These are phyloP conservation scores for Candolleomyces aberdarensis DNA, from an alignment of 768 basidiomycete genomes.

Conservation along the genomic window DNA sequence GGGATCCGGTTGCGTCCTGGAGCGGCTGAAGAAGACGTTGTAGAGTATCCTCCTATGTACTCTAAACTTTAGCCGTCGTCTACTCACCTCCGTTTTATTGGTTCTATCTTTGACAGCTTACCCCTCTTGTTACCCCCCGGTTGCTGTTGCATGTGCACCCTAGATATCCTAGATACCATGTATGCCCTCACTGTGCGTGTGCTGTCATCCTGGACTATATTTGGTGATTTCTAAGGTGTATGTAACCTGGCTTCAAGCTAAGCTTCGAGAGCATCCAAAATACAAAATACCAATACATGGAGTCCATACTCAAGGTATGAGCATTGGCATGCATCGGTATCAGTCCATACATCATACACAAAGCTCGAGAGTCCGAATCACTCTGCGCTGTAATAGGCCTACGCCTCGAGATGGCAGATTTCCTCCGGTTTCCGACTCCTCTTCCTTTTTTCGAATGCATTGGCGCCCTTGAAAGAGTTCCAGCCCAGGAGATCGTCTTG, in stretches of 20 bases:
- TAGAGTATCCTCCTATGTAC: neutral
- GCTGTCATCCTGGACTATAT: too few relatives aligned
- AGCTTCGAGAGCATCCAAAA: too few relatives aligned
- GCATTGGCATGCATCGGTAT: too few relatives aligned
- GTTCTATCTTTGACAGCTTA: neutral
- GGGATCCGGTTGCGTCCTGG: neutral
- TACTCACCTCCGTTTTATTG: too few relatives aligned
- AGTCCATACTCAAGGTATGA: too few relatives aligned
- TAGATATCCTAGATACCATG: too few relatives aligned
- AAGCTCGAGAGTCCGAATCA: neutral
- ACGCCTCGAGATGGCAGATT: conserved; percentile 57
- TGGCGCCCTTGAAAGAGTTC: conserved; percentile 76
- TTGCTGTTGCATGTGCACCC: too few relatives aligned
- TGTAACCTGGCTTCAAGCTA: too few relatives aligned
- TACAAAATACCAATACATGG: too few relatives aligned
- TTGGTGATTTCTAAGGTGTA: too few relatives aligned
- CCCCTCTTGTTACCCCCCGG: too few relatives aligned
- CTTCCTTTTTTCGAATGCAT: conserved; percentile 73
- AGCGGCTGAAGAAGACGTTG: neutral
- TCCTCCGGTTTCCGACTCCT: conserved; percentile 93
- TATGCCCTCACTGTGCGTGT: too few relatives aligned
- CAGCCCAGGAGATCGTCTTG: conserved; percentile 91
- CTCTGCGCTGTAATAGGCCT: conserved; percentile 39
- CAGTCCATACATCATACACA: neutral
- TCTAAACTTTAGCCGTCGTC: neutral